Evolutionary conservation across 805 yeast species (phyloP), one percentile per base, ranked within the genome.

Genomic region (Saccharomycopsis selenospora): DNA sequence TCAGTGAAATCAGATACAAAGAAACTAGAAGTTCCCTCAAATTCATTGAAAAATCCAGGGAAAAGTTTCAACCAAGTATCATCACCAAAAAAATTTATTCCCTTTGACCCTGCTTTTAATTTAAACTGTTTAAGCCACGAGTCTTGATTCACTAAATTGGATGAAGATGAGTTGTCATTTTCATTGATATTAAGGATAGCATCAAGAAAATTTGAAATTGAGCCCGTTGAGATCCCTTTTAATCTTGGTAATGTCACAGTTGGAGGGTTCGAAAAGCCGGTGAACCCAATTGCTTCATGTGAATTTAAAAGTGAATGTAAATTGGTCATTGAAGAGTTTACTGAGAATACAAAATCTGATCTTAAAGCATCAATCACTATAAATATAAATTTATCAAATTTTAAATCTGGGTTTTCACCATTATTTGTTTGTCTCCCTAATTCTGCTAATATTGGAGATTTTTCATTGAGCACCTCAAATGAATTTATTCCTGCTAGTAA

Each of bases 1-100:
- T 90, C 93, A 1, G 91, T 85, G 62, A 86, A 93, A 62, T 93
- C 99, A 47, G 93, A 82, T 1, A 93, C 99, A 61, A 85, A 93
- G 61, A 93, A 93, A 45, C 96, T 88, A 41, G 85, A 80, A 0
- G 98, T 91, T 1, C 98, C 98, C 36, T 93, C 98, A 25, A 62
- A 66, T 42, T 73, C 69, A 18, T 71, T 69, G 55, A 72, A 72
- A 50, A 69, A 68, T 3, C 60, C 64, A 6, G 64, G 64, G 56
- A 90, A 93, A 43, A 93, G 70, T 60, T 88, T 90, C 53, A 90
- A 65, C 99, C 99, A 93, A 1, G 99, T 93, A 61, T 93, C 99
- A 64, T 93, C 99, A 27, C 99, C 99, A 67, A 76, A 91, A 76
- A 93, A 86, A 60, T 89, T 84, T 25, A 93, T 68, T 11, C 18